phyloP scores from a whole-genome alignment of 1,284 basidiomycete genomes.

The Leucoagaricus sp. region DNA sequence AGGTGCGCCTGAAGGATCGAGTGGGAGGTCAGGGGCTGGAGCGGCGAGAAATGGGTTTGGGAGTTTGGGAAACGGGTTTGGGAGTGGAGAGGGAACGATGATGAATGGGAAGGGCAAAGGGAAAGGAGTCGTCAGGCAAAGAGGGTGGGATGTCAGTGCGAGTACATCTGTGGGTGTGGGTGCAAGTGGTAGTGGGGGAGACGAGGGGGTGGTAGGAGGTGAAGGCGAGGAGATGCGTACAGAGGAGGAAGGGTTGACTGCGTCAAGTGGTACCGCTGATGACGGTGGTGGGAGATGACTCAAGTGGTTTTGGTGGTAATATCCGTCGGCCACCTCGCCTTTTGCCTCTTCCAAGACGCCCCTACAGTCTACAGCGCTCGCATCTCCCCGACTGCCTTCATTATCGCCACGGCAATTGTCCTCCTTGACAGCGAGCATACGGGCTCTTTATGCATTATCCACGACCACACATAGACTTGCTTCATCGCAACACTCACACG shows the following conservation, averaged over 20 bases:
- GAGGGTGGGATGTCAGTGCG: constrained; percentile 46
- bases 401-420: too few relatives aligned
- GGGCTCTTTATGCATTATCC: too few relatives aligned
- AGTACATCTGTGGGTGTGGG: background rate
- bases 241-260: too few relatives aligned
- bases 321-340: too few relatives aligned
- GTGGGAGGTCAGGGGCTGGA: constrained; percentile 4
- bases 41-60: background rate
- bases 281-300: background rate
- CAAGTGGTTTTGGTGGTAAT: background rate
- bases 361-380: background rate
- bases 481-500: too few relatives aligned
- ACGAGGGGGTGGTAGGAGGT: constrained; percentile 6
- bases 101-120: constrained; percentile 72
- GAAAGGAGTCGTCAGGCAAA: constrained; percentile 54
- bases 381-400: too few relatives aligned
- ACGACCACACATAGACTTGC: too few relatives aligned
- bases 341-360: too few relatives aligned
- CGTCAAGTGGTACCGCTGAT: too few relatives aligned
- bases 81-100: constrained; percentile 16
- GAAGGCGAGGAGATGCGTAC: background rate
- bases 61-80: constrained; percentile 10
- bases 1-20: constrained; percentile 20
- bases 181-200: background rate
- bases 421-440: too few relatives aligned